These are phyloP conservation scores for Penicillium polonicum DNA, from an alignment of 2,329 filamentous ascomycete genomes.

Conservation along the genomic window DNA sequence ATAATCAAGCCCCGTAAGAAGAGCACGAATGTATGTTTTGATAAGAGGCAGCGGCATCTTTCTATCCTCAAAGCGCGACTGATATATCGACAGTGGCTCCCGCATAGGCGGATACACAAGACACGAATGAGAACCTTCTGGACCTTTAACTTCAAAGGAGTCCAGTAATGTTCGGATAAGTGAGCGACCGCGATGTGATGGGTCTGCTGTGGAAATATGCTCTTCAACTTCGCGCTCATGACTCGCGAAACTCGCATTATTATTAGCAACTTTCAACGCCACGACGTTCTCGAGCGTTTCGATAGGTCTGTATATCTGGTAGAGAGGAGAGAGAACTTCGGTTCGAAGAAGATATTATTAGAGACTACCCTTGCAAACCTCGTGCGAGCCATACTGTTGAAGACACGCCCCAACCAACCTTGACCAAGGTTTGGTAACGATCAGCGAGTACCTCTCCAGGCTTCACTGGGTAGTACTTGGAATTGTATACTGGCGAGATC, in stretches of 20 bases:
- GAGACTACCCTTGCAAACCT: conserved; percentile 29
- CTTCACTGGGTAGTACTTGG: conserved; percentile 31
- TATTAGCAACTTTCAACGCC: conserved; percentile 32
- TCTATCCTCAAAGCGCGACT: conserved; percentile 30
- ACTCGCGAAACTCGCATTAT: conserved; percentile 21
- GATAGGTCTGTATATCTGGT: conserved; percentile 25
- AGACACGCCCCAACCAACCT: conserved; percentile 33
- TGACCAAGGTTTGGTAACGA: conserved; percentile 31
- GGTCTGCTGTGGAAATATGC: conserved; percentile 34
- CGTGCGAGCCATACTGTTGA: conserved; percentile 35
- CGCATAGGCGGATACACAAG: conserved; percentile 43
- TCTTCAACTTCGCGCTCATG: conserved; percentile 36
- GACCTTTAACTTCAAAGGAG: conserved; percentile 34
- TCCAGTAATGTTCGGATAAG: conserved; percentile 38
- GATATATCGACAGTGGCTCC: conserved; percentile 39
- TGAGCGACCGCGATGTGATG: conserved; percentile 34
- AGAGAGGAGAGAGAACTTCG: conserved; percentile 20
- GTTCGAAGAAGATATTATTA: conserved; percentile 17
- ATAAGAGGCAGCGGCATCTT: conserved; percentile 36
- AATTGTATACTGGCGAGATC: conserved; percentile 29
- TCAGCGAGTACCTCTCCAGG: conserved; percentile 31
- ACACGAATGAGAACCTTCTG: conserved; percentile 36
- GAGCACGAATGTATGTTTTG: conserved; percentile 38
- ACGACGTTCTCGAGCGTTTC: conserved; percentile 29
- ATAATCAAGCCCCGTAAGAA: conserved; percentile 46